Evolutionary conservation across 352 stramenopile genomes (phyloP), one percentile per base, ranked within the genome.

Genomic region (Globisporangium takayamanum): DNA sequence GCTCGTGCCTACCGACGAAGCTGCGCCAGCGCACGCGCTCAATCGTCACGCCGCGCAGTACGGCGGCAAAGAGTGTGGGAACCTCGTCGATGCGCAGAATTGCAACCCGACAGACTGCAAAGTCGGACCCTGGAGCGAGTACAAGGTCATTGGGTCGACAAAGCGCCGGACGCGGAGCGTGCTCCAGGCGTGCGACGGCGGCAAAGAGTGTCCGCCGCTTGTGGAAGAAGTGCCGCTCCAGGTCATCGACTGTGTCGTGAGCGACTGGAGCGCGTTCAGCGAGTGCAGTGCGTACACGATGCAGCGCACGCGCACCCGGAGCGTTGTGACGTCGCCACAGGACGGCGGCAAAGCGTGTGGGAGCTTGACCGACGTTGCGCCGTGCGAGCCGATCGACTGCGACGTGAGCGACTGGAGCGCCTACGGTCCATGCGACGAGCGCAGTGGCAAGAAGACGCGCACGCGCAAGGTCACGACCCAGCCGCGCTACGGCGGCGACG

Each of bases 31-130:
- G 77, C 15, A 78, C 74, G 0, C 77, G 78, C 20, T 84, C 68
- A 0, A 57, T 88, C 16, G 30, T 67, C 11, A 85, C 59, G 2
- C 51, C 67, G 63, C 78, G 15, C 63, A 73, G 36, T 88, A 88
- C 59, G 59, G 65, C 16, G 80, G 80, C 14, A 66, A 70, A 1
- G 50, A 55, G 5, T 90, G 80, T 14, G 67, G 72, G 3, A 16
- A 55, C 10, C 66, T 88, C 6, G 64, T 73, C 0, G 72, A 87
- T 10, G 58, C 63, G 26, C 71, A 84, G 30, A 88, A 85, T 59
- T 89, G 80, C 58, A 87, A 87, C 65, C 77, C 77, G 12, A 74
- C 61, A 0, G 69, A 89, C 62, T 89, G 79, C 54, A 71, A 73
- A 41, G 75, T 88, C 20, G 66, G 76, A 30, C 69, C 67, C 10